Percentiles rank a stretch among this genome's conserved stretches.
Evolutionary conservation across 177 flowering plant species (phyloP).

Genomic region (Vitis hybrid): DNA sequence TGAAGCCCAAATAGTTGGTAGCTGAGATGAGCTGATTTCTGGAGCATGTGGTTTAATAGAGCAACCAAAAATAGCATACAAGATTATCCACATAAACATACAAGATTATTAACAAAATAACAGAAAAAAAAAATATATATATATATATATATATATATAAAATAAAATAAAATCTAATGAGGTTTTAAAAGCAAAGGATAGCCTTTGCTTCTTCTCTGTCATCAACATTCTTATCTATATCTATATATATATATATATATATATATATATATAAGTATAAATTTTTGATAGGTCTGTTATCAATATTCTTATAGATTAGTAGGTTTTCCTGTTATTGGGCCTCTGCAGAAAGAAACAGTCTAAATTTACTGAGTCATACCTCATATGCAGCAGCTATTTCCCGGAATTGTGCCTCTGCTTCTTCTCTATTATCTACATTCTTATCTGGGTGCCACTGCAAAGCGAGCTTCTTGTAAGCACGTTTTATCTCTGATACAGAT

Average conservation of each 20-base stretch:
- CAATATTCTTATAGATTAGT: no score
- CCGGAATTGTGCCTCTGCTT: constrained; percentile 81
- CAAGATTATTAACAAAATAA: background rate
- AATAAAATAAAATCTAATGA: background rate
- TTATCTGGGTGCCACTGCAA: constrained; percentile 99
- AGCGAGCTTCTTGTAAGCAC: constrained; percentile 96
- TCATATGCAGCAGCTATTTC: constrained; percentile 99
- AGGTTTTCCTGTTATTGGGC: no score
- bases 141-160: no score
- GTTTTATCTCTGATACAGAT: constrained; percentile 72
- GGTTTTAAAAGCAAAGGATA: background rate
- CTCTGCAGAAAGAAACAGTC: background rate
- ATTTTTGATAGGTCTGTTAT: no score
- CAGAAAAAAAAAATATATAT: background rate
- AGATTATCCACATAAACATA: background rate
- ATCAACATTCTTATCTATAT: no score
- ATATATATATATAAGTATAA: no score
- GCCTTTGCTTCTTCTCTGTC: no score
- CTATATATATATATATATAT: no score
- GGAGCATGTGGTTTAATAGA: no score
- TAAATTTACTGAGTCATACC: constrained; percentile 35
- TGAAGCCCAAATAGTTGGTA: no score
- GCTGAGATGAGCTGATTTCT: no score
- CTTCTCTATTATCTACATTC: constrained; percentile 93
- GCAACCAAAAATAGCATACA: background rate